A percentile compares a stretch with the other conserved stretches of the same genome.
Conservation (phyloP, 2,329 filamentous ascomycete genomes). For the Lachnellula occidentalis region DNA sequence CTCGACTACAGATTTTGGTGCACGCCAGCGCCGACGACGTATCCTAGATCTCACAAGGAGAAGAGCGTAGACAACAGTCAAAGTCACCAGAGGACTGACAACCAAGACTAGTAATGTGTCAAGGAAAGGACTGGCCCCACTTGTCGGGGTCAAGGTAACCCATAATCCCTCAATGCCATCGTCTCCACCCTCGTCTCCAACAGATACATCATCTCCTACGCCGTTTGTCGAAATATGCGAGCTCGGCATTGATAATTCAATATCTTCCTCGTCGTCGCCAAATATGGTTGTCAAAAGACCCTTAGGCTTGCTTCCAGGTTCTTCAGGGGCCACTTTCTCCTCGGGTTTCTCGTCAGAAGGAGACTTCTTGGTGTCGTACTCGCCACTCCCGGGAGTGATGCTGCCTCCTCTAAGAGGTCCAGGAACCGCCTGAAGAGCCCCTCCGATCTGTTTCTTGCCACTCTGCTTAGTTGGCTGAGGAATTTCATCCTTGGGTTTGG, state of each 20-base stretch:
- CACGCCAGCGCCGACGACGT: conserved; percentile 83
- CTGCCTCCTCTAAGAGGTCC: conserved; percentile 54
- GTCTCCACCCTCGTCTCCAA: conserved; percentile 31
- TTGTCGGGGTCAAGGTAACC: conserved; percentile 93
- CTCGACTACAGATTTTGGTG: conserved; percentile 95
- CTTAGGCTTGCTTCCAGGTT: conserved; percentile 22
- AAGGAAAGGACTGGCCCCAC: conserved; percentile 86
- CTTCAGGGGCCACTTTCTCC: conserved; percentile 20
- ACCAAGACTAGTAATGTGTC: conserved; percentile 96
- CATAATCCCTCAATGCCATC: conserved; percentile 71
- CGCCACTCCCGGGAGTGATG: conserved; percentile 66
- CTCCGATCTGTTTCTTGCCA: conserved; percentile 26
- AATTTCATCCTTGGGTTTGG: conserved; percentile 14
- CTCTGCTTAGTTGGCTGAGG: conserved; percentile 17
- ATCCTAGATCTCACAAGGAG: conserved; percentile 84
- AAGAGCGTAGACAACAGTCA: conserved; percentile 88
- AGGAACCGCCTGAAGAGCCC: conserved; percentile 27
- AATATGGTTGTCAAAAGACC: conserved; percentile 47
- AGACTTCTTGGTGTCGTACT: conserved; percentile 45
- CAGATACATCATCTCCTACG: conserved; percentile 12
- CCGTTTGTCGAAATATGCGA: conserved; percentile 5
- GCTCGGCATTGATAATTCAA: conserved; percentile 25
- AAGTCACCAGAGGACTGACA: conserved; percentile 83
- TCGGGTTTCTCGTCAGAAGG: conserved; percentile 24
- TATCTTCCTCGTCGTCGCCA: conserved; percentile 38